Percentiles rank a stretch among this genome's conserved stretches.
These are phyloP conservation scores for Pseudogymnoascus sp. DNA, from an alignment of 2,329 filamentous ascomycete species.

Conservation along the genomic window DNA sequence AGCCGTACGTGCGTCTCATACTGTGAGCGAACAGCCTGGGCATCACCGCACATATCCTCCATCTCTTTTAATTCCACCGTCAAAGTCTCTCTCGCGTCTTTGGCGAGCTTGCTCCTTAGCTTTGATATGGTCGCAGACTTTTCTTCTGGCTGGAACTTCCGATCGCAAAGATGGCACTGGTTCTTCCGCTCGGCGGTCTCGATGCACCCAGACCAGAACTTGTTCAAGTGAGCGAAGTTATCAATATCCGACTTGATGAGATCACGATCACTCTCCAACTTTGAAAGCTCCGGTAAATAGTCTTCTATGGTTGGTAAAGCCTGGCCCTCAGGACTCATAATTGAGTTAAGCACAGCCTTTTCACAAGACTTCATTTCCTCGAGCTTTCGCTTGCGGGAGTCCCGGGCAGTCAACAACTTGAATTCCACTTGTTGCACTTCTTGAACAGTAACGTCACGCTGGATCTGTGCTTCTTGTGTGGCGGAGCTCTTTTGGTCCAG, in stretches of 20 bases:
- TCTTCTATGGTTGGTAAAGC: conserved; percentile 40
- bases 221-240: conserved; percentile 57
- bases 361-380: conserved; percentile 55
- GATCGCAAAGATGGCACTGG: conserved; percentile 67
- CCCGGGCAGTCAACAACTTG: conserved; percentile 55
- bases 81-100: conserved; percentile 52
- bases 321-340: conserved; percentile 35
- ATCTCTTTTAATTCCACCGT: conserved; percentile 50
- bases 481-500: conserved; percentile 48
- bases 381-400: conserved; percentile 55
- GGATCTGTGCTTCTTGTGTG: conserved; percentile 56
- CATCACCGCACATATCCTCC: conserved; percentile 44
- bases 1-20: conserved; percentile 70
- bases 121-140: conserved; percentile 58
- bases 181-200: conserved; percentile 58
- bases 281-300: conserved; percentile 42
- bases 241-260: conserved; percentile 53
- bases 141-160: conserved; percentile 55
- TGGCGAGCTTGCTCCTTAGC: conserved; percentile 54
- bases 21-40: conserved; percentile 54
- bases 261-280: conserved; percentile 43
- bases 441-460: conserved; percentile 60
- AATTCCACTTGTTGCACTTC: conserved; percentile 71
- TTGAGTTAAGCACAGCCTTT: conserved; percentile 42
- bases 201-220: conserved; percentile 64